phyloP scores from a whole-genome alignment of 139 green algal species.

The Edaphochlamys debaryana region DNA sequence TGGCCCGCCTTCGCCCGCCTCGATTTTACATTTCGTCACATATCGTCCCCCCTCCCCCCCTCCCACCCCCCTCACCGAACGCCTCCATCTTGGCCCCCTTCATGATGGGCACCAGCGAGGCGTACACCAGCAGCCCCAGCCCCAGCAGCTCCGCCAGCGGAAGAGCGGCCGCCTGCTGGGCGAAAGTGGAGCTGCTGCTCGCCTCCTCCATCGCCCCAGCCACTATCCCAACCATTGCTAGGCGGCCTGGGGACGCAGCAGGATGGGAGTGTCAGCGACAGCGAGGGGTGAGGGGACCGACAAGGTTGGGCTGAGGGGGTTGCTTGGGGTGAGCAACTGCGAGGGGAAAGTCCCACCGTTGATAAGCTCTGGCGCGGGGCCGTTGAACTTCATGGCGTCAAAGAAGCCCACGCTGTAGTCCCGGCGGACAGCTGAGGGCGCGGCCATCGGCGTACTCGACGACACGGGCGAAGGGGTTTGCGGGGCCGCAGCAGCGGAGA shows the following conservation, averaged over 20 bases:
- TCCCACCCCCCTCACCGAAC: conserved; percentile 71
- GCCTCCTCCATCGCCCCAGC: conserved; percentile 62
- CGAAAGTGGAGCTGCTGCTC: conserved; percentile 57
- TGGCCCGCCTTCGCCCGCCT: too few species aligned
- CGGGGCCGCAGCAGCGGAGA: too few species aligned
- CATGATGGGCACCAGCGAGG: conserved; percentile 76
- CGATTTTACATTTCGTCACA: too few species aligned
- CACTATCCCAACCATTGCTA: conserved; percentile 86
- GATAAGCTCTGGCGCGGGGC: conserved; percentile 79
- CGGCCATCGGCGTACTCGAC: too few species aligned
- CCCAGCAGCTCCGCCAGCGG: conserved; percentile 6
- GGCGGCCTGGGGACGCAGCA: too few species aligned
- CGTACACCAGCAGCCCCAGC: conserved; percentile 59
- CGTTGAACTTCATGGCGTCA: conserved; percentile 75
- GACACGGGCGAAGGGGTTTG: too few species aligned
- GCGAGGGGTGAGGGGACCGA: too few species aligned
- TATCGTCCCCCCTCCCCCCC: too few species aligned
- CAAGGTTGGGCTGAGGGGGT: too few species aligned
- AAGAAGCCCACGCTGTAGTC: conserved; percentile 33
- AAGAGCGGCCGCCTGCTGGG: conserved; percentile 55
- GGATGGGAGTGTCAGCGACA: too few species aligned
- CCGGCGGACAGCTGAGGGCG: not conserved
- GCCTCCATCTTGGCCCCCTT: conserved; percentile 79
- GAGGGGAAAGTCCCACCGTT: too few species aligned
- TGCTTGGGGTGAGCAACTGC: too few species aligned